Evolutionary conservation across 495 filamentous ascomycete genomes (phyloP).

Genomic region (Rostrohypoxylon terebratum): DNA sequence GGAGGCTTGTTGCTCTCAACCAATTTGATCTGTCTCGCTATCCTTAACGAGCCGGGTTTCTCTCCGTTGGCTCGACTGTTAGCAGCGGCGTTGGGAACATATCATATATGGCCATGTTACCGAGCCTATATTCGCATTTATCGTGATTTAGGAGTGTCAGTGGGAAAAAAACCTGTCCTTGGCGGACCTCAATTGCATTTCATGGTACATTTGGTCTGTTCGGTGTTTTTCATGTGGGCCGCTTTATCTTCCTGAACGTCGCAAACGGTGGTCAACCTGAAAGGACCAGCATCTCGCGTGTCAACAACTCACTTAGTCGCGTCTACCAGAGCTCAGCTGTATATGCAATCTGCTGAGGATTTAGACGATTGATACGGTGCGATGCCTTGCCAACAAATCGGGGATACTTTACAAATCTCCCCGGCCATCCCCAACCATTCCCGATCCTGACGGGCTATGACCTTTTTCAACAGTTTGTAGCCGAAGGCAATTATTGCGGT

Average conservation of each 20-base stretch:
- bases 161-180: constrained; percentile 3
- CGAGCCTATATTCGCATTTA: constrained; percentile 48
- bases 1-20: constrained; percentile 55
- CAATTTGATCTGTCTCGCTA: constrained; percentile 44
- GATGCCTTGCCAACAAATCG: neutral
- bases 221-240: constrained; percentile 29
- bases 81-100: constrained; percentile 50
- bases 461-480: too few species aligned
- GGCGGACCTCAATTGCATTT: constrained; percentile 37
- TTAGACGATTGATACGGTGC: neutral
- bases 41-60: constrained; percentile 40
- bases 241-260: neutral
- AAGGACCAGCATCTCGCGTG: too few species aligned
- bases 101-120: constrained; percentile 56
- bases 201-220: constrained; percentile 24
- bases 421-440: neutral
- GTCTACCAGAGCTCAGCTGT: neutral
- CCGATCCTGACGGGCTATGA: neutral
- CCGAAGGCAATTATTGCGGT: neutral
- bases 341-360: neutral
- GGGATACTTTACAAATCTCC: neutral
- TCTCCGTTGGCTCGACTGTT: constrained; percentile 37
- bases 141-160: neutral
- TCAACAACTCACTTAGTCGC: neutral
- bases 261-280: too few species aligned